These are phyloP conservation scores for Picea glauca DNA, from an alignment of 75 land plant genomes.

Conservation along the genomic window DNA sequence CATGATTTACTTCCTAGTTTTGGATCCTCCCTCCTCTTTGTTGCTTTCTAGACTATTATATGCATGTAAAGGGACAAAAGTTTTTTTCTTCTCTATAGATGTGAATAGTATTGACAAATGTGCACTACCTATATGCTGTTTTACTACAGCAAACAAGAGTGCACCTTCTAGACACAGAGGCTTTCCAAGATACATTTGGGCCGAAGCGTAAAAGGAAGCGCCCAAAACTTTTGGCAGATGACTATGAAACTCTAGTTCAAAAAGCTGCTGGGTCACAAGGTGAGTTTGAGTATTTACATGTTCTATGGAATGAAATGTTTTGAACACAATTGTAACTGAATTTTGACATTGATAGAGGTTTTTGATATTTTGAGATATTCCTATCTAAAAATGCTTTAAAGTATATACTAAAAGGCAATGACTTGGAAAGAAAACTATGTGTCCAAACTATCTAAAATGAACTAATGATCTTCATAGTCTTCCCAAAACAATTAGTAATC, in stretches of 20 bases:
- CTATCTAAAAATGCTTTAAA: too few relatives aligned
- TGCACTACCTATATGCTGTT: conserved; percentile 6
- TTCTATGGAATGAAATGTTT: too few relatives aligned
- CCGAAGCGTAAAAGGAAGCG: conserved; percentile 88
- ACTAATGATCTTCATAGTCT: too few relatives aligned
- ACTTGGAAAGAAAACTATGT: too few relatives aligned
- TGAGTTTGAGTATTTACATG: conserved; percentile 9
- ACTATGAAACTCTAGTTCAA: conserved; percentile 71
- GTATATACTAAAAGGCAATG: too few relatives aligned
- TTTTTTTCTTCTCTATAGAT: not conserved
- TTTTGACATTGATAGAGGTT: too few relatives aligned
- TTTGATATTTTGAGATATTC: too few relatives aligned
- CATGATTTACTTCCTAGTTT: too few relatives aligned
- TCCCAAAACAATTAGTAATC: too few relatives aligned
- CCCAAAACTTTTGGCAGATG: conserved; percentile 76
- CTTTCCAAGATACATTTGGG: conserved; percentile 86
- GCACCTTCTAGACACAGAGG: conserved; percentile 87
- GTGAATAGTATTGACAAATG: not conserved
- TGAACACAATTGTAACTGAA: too few relatives aligned
- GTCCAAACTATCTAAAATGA: too few relatives aligned
- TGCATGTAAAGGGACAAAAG: not conserved
- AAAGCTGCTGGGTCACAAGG: conserved; percentile 81
- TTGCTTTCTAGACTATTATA: not conserved
- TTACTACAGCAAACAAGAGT: conserved; percentile 76
- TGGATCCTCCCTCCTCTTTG: not conserved